Base-by-base conservation (phyloP, 495 filamentous ascomycete genomes). In the Talaromyces proteolyticus region DNA sequence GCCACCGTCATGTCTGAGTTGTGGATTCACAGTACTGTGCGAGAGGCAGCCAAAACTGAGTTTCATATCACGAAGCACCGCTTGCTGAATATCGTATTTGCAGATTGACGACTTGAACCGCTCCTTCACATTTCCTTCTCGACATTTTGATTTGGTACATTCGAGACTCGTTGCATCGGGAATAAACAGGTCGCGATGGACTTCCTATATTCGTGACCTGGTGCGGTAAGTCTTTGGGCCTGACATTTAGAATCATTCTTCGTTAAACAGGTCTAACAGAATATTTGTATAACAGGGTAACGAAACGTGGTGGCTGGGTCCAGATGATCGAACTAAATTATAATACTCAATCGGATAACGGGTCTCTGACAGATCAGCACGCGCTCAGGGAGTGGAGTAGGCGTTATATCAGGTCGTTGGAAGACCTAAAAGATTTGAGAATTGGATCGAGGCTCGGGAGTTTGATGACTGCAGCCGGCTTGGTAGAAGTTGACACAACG, bases 321-420 rank as follows among this genome's bases (percentile, higher is more conserved):
- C 93, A 98, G 62, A 85, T 96, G 78, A 78, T 87, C 21, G 93
- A 98, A 62, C 78, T 90, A 52, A 91, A 95, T 57, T 86, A 82
- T 65, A 91, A 88, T 53, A 81, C 88, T 23, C 92, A 96, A 61
- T 96, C 90, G 2, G 86, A 95, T 57, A 96, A 90, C 55, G 93
- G 93, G 21, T 84, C 80, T 6, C 75, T 96, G 53, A 86, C 79
- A 11, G 76, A 82, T 12, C 66, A 76, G 47, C 82, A 89, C 65
- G 86, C 87, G 2, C 65, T 94, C 54, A 76, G 82, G 42, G 76
- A 82, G 57, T 88, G 88, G 86, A 92, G 86, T 43, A 75, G 77
- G 36, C 76, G 73, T 50, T 87, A 87, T 54, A 77, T 85, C 63
- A 73, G 77, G 50, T 80, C 84, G 44, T 64, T 87, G 54, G 77